A percentile compares a stretch with the other conserved stretches of the same genome.
Conservation (phyloP, 768 basidiomycete genomes). For the Trametes elegans region DNA sequence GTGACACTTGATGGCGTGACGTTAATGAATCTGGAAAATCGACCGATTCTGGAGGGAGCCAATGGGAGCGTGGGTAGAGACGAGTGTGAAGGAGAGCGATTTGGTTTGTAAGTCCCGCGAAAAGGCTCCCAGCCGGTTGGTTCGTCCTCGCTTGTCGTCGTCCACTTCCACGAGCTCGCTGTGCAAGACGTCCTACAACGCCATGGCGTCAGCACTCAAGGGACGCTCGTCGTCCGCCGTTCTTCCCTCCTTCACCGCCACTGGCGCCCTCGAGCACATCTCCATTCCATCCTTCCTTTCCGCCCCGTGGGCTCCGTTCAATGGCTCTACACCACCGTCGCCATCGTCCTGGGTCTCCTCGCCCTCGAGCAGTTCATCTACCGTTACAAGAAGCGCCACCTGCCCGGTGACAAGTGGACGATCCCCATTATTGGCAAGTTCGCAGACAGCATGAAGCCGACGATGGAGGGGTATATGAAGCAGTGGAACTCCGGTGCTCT, state of each 20-base stretch:
- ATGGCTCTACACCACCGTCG: slow-evolving; percentile 71
- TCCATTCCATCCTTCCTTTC: slow-evolving; percentile 47
- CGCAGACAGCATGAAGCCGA: slow-evolving; percentile 86
- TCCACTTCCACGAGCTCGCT: slow-evolving; percentile 8
- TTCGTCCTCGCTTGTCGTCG: not conserved
- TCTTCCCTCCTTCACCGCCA: slow-evolving; percentile 44
- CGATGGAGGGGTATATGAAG: slow-evolving; percentile 86
- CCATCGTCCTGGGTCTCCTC: slow-evolving; percentile 71
- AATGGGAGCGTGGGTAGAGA: slow-evolving; percentile 6
- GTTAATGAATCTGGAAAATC: not conserved
- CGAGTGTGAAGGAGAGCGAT: slow-evolving; percentile 6
- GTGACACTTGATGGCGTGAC: not conserved
- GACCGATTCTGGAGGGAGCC: slow-evolving; percentile 15
- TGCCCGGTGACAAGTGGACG: slow-evolving; percentile 89
- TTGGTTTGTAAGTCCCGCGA: slow-evolving; percentile 3
- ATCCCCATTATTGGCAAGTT: slow-evolving; percentile 99
- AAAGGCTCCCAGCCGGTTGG: no score
- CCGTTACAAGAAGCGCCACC: slow-evolving; percentile 81
- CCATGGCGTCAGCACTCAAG: slow-evolving; percentile 35
- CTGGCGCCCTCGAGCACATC: slow-evolving; percentile 42
- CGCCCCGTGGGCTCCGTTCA: slow-evolving; percentile 29
- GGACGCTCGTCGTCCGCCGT: slow-evolving; percentile 34
- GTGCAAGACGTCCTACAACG: slow-evolving; percentile 4
- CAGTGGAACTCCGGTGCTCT: slow-evolving; percentile 92
- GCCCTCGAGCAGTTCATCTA: slow-evolving; percentile 87